Base-by-base conservation (phyloP, 164 flowering plant species). In the Macadamia tetraphylla region DNA sequence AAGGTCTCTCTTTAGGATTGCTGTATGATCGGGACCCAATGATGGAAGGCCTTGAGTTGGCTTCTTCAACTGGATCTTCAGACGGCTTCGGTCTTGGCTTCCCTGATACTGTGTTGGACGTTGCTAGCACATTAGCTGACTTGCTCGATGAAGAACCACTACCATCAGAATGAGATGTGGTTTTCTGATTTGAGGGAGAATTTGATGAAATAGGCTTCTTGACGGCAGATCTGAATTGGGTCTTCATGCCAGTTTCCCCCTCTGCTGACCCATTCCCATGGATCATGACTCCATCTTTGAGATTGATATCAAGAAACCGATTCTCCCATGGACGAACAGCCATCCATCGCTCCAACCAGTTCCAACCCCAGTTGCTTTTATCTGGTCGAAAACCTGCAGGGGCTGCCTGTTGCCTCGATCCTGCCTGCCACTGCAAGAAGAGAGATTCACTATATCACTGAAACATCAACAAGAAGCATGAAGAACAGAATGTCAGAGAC, bases 321-420 rank as follows among this genome's bases (percentile, higher is more conserved):
- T 92, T 92, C 71, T 95, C 99, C 98, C 98, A 95, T 30, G 98
- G 99, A 56, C 98, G 96, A 55, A 92, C 98, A 65, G 97, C 97
- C 99, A 92, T 92, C 99, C 99, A 95, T 74, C 98, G 84, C 81
- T 95, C 99, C 83, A 95, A 81, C 99, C 99, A 95, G 78, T 91
- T 95, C 99, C 99, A 95, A n/a, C 98, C 97, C 99, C 98, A 92
- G 81, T 82, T 91, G 83, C 84, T 89, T 79, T 86, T 89, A 81
- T 94, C 97, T n/a, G 97, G 97, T 78, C 90, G 87, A 81, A 87
- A 92, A 58, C 90, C 90, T 44, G 88, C 65, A 17, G 76, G 78
- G 14, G 79, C 74, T 67, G 76, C 75, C 66, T 78, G 86, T 81
- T 87, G 97, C 57, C 89, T 88, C 57, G 94, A 81, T 63, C 96